Evolutionary conservation across 1,284 basidiomycete genomes (phyloP), one percentile per base, ranked within the genome.

Genomic region (Ustilago shanxiensis): DNA sequence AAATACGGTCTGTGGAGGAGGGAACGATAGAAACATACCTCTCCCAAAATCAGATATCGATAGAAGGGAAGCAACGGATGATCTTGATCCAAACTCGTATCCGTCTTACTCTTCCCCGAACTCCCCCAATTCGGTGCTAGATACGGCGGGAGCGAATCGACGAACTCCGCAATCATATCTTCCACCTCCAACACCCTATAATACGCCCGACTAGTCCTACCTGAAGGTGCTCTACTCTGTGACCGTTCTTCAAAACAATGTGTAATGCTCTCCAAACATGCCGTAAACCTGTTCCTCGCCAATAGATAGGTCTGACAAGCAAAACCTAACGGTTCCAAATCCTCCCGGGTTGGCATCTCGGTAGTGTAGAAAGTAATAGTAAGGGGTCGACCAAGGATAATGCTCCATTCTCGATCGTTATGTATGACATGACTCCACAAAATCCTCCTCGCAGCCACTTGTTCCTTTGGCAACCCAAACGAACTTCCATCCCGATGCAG

Each of bases 391-490:
- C 76, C 76, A 6, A 78, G 60, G 37, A 78, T 71, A 62, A 78
- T 70, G 54, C 64, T 68, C 76, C 76, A 78, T 28, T 78, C 76
- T 22, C 76, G 67, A 39, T 78, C 76, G 49, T 74, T 78, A 59
- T 78, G 76, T 11, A 78, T 69, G n/a, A 78, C 76, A 41, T 78
- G 76, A 33, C 64, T 71, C 76, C 76, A 78, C 5, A 78, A 54
- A 22, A 73, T 74, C 28, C 72, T 51, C 24, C 76, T 22, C 3
- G 67, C 67, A 5, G 76, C 66, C 18, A 77, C 71, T 28, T 77
- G 70, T 55, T 77, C 76, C 56, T 72, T 78, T 22, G 76, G 67
- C 49, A 78, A 26, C 16, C 72, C 66, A 18, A 78, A 73, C n/a
- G 70, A 73, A 53, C 66, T 73, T 13, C 70, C 75, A 31, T 77